Evolutionary conservation across 1,284 basidiomycete genomes (phyloP).

Genomic region (Cryptococcus floricola): DNA sequence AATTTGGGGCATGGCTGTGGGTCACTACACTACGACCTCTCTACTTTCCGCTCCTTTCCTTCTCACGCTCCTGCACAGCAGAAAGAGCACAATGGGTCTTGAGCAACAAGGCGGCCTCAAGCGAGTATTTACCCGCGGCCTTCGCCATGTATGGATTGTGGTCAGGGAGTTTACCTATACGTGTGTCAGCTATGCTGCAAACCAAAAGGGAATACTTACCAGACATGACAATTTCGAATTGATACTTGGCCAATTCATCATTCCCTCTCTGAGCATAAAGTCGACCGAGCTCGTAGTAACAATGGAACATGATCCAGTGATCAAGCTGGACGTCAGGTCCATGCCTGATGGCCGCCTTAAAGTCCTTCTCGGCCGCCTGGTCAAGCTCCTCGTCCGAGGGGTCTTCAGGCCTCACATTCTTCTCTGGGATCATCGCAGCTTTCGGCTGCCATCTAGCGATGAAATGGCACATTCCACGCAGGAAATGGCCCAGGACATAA

Average conservation of each 20-base stretch:
- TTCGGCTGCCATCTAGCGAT: slow-evolving; percentile 51
- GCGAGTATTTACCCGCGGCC: slow-evolving; percentile 50
- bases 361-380: slow-evolving; percentile 57
- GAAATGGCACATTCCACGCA: slow-evolving; percentile 65
- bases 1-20: background rate
- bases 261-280: slow-evolving; percentile 63
- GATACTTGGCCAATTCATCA: slow-evolving; percentile 56
- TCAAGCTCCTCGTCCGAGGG: slow-evolving; percentile 52
- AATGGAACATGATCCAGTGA: slow-evolving; percentile 72
- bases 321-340: slow-evolving; percentile 70
- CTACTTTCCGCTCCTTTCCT: background rate
- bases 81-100: slow-evolving; percentile 60
- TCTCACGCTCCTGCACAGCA: slow-evolving; percentile 48
- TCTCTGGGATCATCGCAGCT: slow-evolving; percentile 54
- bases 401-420: slow-evolving; percentile 45
- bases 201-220: slow-evolving; percentile 46
- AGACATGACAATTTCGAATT: slow-evolving; percentile 67
- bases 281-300: slow-evolving; percentile 76
- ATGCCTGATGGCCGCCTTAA: slow-evolving; percentile 65
- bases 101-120: slow-evolving; percentile 59
- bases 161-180: slow-evolving; percentile 39
- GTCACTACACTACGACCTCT: background rate
- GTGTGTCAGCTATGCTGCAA: background rate
- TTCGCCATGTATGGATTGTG: slow-evolving; percentile 50
- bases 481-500: slow-evolving; percentile 72